Conservation (phyloP, 2,329 filamentous ascomycete species). For the Colletotrichum musicola region DNA sequence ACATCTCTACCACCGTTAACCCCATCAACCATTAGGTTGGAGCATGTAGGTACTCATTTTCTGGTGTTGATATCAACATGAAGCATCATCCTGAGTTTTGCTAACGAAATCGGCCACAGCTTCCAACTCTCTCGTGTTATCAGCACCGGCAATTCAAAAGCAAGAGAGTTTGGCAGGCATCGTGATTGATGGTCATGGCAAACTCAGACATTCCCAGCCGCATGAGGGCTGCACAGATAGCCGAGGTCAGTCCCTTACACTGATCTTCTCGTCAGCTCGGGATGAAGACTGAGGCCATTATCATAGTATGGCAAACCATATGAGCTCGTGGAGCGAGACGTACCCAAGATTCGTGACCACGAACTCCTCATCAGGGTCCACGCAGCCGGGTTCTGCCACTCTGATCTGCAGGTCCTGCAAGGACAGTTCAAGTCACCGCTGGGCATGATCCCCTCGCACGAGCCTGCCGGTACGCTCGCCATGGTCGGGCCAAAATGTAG, state of each 20-base stretch:
- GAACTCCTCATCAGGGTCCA: constrained; percentile 49
- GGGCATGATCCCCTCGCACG: constrained; percentile 51
- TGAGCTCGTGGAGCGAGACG: constrained; percentile 38
- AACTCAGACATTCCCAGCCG: background rate
- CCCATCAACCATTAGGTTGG: background rate
- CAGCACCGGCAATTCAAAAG: too few species aligned
- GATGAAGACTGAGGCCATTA: background rate
- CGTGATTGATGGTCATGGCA: background rate
- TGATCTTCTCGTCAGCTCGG: too few species aligned
- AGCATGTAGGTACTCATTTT: too few species aligned
- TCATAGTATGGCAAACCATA: constrained; percentile 48
- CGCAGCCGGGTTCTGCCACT: constrained; percentile 54
- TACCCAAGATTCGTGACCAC: constrained; percentile 43
- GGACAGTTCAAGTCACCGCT: constrained; percentile 48
- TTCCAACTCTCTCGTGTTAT: too few species aligned
- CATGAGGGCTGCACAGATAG: constrained; percentile 42
- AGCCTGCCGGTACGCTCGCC: constrained; percentile 50
- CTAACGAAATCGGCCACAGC: too few species aligned
- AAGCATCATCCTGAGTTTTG: too few species aligned
- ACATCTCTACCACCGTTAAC: background rate
- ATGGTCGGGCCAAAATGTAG: constrained; percentile 44
- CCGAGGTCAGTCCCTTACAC: background rate
- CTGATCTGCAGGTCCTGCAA: constrained; percentile 51
- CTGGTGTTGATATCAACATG: too few species aligned
- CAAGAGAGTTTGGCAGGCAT: background rate